phyloP scores from a whole-genome alignment of 2,329 filamentous ascomycete genomes.

The Ascochyta koolunga region DNA sequence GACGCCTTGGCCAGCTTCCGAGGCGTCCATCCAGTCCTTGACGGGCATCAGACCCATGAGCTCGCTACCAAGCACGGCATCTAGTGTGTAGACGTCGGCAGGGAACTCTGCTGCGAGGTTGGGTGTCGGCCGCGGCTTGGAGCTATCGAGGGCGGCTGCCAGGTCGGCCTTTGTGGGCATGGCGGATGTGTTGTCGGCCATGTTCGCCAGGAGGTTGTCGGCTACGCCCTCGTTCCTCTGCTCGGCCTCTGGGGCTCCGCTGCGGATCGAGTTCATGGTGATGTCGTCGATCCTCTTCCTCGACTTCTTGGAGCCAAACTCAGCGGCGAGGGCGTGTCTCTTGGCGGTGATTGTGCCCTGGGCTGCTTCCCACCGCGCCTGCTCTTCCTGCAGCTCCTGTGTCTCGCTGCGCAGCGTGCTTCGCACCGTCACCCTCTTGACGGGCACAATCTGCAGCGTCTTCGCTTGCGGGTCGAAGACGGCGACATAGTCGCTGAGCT shows the following conservation, averaged over 20 bases:
- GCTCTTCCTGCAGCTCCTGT: constrained; percentile 47
- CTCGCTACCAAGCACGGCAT: constrained; percentile 69
- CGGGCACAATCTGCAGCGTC: constrained; percentile 59
- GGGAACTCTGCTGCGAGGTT: constrained; percentile 71
- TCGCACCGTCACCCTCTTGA: constrained; percentile 61
- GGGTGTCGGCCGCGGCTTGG: constrained; percentile 74
- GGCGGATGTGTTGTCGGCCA: constrained; percentile 65
- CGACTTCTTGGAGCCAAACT: constrained; percentile 86
- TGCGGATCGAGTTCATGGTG: constrained; percentile 72
- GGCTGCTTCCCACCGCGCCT: constrained; percentile 33
- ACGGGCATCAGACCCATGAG: constrained; percentile 72
- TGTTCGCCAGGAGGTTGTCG: constrained; percentile 63
- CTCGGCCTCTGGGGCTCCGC: constrained; percentile 24
- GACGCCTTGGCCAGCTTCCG: constrained; percentile 64
- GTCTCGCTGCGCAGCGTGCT: constrained; percentile 55
- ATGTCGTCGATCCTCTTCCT: constrained; percentile 75
- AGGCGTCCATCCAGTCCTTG: constrained; percentile 74
- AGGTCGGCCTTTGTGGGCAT: constrained; percentile 72
- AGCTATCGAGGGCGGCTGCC: constrained; percentile 67
- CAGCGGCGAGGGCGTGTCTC: constrained; percentile 73
- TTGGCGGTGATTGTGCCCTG: constrained; percentile 59
- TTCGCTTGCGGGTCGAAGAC: constrained; percentile 62
- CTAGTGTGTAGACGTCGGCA: constrained; percentile 74
- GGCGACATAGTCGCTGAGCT: constrained; percentile 66
- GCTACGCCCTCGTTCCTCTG: constrained; percentile 39